A percentile compares a stretch with the other conserved stretches of the same genome.
Evolutionary conservation across 2,329 filamentous ascomycete species (phyloP).

Genomic region (Colletotrichum viniferum): DNA sequence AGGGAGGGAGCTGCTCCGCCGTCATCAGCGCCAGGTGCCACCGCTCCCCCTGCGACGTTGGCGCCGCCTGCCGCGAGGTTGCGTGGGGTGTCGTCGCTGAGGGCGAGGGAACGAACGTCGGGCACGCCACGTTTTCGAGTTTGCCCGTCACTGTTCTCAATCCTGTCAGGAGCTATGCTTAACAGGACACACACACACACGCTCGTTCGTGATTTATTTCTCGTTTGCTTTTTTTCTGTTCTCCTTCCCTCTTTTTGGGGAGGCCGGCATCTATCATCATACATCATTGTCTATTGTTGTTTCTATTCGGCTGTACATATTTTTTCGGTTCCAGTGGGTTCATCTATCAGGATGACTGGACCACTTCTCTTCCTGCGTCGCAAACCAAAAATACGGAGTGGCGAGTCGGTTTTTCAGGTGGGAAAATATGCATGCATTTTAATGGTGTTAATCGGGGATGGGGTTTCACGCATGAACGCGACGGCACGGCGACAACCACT

Average conservation of each 20-base stretch:
- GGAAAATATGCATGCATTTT: not conserved
- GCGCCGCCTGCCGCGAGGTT: constrained; percentile 41
- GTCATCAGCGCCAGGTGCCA: constrained; percentile 57
- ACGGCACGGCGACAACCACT: not conserved
- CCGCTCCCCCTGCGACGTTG: constrained; percentile 31
- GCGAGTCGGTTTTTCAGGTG: not conserved
- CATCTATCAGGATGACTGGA: not conserved
- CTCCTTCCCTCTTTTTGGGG: not conserved
- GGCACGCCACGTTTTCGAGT: constrained; percentile 50
- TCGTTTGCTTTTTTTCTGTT: not conserved
- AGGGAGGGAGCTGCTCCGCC: constrained; percentile 54
- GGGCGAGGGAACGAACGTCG: constrained; percentile 39
- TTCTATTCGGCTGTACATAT: constrained; percentile 1
- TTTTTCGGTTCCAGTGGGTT: not conserved
- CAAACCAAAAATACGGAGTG: not conserved
- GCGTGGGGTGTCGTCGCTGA: constrained; percentile 52
- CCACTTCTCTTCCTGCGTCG: not conserved
- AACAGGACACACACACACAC: not conserved
- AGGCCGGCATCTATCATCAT: not conserved
- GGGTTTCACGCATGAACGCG: not conserved
- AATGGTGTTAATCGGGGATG: not conserved
- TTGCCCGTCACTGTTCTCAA: constrained; percentile 37
- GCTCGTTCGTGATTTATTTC: not conserved
- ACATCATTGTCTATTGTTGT: not conserved
- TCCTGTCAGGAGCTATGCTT: constrained; percentile 42